Base-by-base conservation (phyloP, 2,329 filamentous ascomycete species). In the Boeremia lycopersici region DNA sequence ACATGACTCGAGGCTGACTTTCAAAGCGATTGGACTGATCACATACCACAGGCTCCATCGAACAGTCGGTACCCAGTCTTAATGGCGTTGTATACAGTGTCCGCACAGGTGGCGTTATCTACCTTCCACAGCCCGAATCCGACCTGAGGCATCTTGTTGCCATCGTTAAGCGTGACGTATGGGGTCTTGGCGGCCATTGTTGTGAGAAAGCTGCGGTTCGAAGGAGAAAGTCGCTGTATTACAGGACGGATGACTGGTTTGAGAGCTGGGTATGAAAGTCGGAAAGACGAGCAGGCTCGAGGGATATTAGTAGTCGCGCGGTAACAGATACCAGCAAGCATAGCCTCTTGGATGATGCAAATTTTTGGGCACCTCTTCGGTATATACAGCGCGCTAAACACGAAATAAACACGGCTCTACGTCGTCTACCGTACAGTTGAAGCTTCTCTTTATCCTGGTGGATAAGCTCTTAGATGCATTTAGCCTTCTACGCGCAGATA, bases 101-200 rank as follows among this genome's bases (percentile, higher is more conserved):
- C 89, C 67, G 90, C 86, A 71, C 84, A 87, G 50, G 85, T 86
- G 48, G 85, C 83, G 64, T 89, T 89, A 74, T 86, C 85, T 62
- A 95, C 89, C 80, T 95, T 95, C 90, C 90, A 95, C 64, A 93
- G 83, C 56, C 88, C 88, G 73, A 90, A 90, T 75, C 88, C 88
- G 62, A 90, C 87, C 74, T 88, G 84, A 70, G 88, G 88, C 88
- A 90, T 90, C 67, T 89, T 81, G 66, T 83, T 71, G 76, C 86
- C 85, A 75, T 74, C 68, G 48, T 71, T 73, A 33, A 74, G 62
- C 38, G 62, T 62, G 47, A 74, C 57, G 46, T 61, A 63, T 5
- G 71, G 72, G 15, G 62, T 62, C 40, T 65, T 60, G 55, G 66
- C 41, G 53, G 61, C 60, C 67, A 70, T 70, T 54, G 59, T 67